Conservation (phyloP, 306 rosid species). For the Prunus dulcis region DNA sequence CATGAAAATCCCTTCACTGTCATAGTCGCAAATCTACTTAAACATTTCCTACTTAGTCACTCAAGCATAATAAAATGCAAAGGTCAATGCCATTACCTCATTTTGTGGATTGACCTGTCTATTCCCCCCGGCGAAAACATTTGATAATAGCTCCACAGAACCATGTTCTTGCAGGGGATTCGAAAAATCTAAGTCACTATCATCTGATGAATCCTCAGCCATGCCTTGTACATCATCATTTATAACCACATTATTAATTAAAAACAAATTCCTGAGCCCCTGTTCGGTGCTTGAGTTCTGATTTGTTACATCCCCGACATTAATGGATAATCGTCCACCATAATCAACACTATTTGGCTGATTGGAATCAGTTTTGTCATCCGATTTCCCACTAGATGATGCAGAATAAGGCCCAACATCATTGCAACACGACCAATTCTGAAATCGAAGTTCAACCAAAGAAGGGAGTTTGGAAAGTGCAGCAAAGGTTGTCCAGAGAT, state of each 20-base stretch:
- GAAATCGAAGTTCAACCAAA: constrained; percentile 75
- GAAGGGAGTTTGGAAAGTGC: constrained; percentile 76
- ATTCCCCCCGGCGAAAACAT: constrained; percentile 39
- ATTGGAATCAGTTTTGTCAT: constrained; percentile 33
- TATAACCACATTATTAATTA: constrained; percentile 36
- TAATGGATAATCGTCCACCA: constrained; percentile 30
- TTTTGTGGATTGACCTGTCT: constrained; percentile 36
- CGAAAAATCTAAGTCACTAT: constrained; percentile 48
- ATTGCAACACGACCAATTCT: constrained; percentile 57
- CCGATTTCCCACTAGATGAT: constrained; percentile 44
- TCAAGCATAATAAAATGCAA: neutral
- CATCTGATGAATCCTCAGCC: constrained; percentile 66
- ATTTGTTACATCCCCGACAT: constrained; percentile 33
- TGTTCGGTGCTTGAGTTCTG: constrained; percentile 38
- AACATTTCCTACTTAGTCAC: neutral
- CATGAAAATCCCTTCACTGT: neutral
- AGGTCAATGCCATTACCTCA: constrained; percentile 47
- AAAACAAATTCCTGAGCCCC: constrained; percentile 42
- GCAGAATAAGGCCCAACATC: constrained; percentile 44
- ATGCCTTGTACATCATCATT: constrained; percentile 49
- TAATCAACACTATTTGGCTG: constrained; percentile 35
- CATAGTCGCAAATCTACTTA: neutral
- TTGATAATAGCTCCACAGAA: constrained; percentile 28
- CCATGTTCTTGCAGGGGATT: constrained; percentile 38
- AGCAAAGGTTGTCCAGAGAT: constrained; percentile 83